Evolutionary conservation across 805 yeast species (phyloP).

Genomic region (Starmerella vaccinii): DNA sequence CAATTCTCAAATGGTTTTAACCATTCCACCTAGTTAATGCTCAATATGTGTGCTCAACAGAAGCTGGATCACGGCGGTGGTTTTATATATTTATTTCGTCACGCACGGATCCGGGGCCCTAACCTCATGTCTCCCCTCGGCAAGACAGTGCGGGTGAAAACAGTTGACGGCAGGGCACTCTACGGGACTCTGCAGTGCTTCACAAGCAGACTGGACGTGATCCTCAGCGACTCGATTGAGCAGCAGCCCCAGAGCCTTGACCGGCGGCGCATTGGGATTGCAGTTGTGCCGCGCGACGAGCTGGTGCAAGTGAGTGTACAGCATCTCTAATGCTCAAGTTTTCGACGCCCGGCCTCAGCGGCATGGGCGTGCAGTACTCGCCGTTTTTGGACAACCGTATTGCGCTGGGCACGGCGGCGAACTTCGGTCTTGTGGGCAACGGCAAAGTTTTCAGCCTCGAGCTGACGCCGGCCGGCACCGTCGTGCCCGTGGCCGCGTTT

Average conservation of each 20-base stretch:
- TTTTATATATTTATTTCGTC: not conserved
- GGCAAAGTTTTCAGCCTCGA: conserved; percentile 68
- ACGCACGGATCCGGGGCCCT: not conserved
- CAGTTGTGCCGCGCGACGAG: conserved; percentile 29
- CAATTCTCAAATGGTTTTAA: no score
- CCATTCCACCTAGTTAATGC: no score
- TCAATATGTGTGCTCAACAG: no score
- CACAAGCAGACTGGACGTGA: conserved; percentile 28
- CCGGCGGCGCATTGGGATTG: conserved; percentile 29
- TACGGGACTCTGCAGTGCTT: conserved; percentile 30
- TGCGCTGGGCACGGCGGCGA: conserved; percentile 85
- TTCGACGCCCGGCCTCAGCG: conserved; percentile 71
- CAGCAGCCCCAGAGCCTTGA: conserved; percentile 23
- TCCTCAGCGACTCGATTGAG: conserved; percentile 29
- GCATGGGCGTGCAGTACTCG: conserved; percentile 78
- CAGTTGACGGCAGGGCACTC: conserved; percentile 29
- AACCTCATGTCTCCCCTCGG: conserved; percentile 20
- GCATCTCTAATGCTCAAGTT: conserved; percentile 50
- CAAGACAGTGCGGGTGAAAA: conserved; percentile 25
- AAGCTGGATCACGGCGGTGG: no score
- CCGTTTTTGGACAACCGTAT: conserved; percentile 83
- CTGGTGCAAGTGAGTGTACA: conserved; percentile 24
- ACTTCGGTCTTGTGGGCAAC: conserved; percentile 89
- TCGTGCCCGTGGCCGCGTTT: conserved; percentile 47
- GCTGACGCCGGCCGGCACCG: conserved; percentile 56